phyloP scores from a whole-genome alignment of 352 stramenopile genomes.

The Pythium grandisporangium region DNA sequence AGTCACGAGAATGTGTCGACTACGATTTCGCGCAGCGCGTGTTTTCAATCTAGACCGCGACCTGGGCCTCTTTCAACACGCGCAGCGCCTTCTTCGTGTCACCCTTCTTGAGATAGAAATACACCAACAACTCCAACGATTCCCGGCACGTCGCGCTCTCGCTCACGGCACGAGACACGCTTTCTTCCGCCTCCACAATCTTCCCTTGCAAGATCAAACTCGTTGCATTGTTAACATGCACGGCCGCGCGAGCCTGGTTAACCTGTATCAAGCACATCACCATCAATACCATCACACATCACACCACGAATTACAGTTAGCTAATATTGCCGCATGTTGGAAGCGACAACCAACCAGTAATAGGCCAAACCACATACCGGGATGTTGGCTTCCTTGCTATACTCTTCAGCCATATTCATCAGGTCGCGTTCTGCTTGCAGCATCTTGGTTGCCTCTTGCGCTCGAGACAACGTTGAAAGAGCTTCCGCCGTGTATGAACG shows the following conservation, averaged over 20 bases:
- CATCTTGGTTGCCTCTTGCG: slow-evolving; percentile 61
- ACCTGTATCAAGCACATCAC: slow-evolving; percentile 14
- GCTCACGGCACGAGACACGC: slow-evolving; percentile 71
- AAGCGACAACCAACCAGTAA: not conserved
- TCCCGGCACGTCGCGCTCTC: slow-evolving; percentile 76
- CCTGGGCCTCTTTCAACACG: slow-evolving; percentile 80
- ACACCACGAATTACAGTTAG: no score
- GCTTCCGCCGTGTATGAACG: slow-evolving; percentile 87
- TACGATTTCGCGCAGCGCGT: not conserved
- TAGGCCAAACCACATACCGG: slow-evolving; percentile 21
- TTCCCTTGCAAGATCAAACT: slow-evolving; percentile 66
- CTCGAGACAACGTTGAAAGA: slow-evolving; percentile 81
- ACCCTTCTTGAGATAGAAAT: slow-evolving; percentile 83
- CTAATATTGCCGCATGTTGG: no score
- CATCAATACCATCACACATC: not conserved
- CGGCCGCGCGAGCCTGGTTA: slow-evolving; percentile 54
- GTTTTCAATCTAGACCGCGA: slow-evolving; percentile 13
- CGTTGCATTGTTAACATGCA: slow-evolving; percentile 84
- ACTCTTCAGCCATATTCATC: slow-evolving; percentile 68
- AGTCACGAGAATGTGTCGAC: no score
- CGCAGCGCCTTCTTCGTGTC: slow-evolving; percentile 84
- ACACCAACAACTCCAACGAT: slow-evolving; percentile 81
- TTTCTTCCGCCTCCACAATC: slow-evolving; percentile 70
- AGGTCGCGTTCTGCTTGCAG: slow-evolving; percentile 70
- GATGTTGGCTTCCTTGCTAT: slow-evolving; percentile 66